phyloP scores from a whole-genome alignment of 1,284 basidiomycete species.

The Moesziomyces parantarcticus region DNA sequence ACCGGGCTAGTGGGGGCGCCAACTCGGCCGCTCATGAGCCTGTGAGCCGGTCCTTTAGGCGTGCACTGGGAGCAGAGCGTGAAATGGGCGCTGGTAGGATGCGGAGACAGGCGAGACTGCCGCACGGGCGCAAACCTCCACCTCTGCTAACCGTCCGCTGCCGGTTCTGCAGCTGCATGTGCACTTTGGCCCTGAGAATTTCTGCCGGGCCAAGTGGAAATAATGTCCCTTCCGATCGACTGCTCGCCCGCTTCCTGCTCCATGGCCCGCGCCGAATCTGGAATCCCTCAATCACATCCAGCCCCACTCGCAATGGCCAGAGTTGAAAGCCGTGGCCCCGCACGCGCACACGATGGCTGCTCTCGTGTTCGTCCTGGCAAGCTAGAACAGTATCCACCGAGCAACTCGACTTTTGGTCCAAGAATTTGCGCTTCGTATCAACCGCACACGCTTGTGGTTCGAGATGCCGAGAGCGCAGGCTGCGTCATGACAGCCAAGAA shows the following conservation, averaged over 20 bases:
- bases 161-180: background rate
- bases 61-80: background rate
- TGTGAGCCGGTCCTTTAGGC: background rate
- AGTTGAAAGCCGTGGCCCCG: background rate
- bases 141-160: background rate
- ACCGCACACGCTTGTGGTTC: no score
- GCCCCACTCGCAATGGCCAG: no score
- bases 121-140: constrained; percentile 14
- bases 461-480: no score
- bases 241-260: constrained; percentile 12
- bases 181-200: constrained; percentile 14
- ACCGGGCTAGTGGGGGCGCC: background rate
- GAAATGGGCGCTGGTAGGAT: background rate
- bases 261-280: constrained; percentile 4
- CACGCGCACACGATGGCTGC: background rate
- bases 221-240: constrained; percentile 21
- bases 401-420: no score
- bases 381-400: background rate
- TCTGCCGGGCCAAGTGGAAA: constrained; percentile 37
- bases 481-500: no score
- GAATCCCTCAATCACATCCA: background rate
- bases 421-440: no score
- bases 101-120: background rate
- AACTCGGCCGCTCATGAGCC: background rate
- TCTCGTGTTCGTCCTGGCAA: background rate